Base-by-base conservation (phyloP, 176 grass and related monocot species). In the Stipa capillata region DNA sequence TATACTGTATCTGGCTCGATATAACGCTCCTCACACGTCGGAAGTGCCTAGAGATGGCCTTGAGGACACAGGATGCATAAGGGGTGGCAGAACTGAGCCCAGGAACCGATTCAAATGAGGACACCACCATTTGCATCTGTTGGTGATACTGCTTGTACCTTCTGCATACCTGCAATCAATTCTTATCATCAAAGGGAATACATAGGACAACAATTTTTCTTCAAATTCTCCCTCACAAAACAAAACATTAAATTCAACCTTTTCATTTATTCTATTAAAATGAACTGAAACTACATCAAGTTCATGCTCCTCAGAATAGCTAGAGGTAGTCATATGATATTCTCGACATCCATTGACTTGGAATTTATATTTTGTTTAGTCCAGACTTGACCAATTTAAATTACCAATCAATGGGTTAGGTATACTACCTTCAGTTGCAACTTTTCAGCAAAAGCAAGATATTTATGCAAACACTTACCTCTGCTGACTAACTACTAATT, bases 81-180 rank as follows among this genome's bases (percentile, higher is more conserved):
- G 88, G 88, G 44, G 88, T 83, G 16, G 88, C 78, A 61, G 73
- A 79, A 49, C 72, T 83, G 2, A 84, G 79, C 43, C 89, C 89
- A 31, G 84, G 78, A 23, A 91, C 76, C 16, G 84, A 84, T 33
- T 91, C 89, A 23, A 91, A 87, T 3, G 80, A 87, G 59, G 89
- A 84, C 13, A 87, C 85, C 61, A 87, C 89, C 80, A 84, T 91
- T 61, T 91, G 89, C 74, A 91, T 84, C 44, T 91, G 89, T 45
- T 87, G 89, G 13, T 81, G 84, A 33, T 84, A 87, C 5, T 87
- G 89, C 69, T 77, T 91, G 80, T 87, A 91, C 50, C 84, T 79
- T 71, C 55, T 74, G 80, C 75, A 77, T 39, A 87, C 75, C 89
- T 91, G 39, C 43, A 52, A 44, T 45, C 5, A 12, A 44, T 28